Base-by-base conservation (phyloP, 106 monocot species). In the Triglochin maritima region DNA sequence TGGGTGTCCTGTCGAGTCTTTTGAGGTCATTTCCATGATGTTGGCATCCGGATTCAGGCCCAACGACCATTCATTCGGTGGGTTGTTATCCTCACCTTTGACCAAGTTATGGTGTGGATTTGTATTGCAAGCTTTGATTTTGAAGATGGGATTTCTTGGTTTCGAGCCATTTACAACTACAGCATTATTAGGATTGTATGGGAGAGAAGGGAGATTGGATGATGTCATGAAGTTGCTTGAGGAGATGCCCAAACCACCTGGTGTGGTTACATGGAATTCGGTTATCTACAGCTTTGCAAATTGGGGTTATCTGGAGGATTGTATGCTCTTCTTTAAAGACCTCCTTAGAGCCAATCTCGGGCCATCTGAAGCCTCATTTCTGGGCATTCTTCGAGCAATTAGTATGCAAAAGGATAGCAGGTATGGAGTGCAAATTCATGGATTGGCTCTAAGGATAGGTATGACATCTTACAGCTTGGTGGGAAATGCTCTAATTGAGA, bases 261-360 rank as follows among this genome's bases (percentile, higher is more conserved):
- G 72, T 13, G 69, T 86, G 12, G 80, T 84, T 44, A 80, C 80
- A 41, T 89, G 84, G 88, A 93, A 86, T 60, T 72, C 68, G 60
- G 59, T 89, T 16, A 81, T 93, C 29, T 17, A 60, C 7, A 64
- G 56, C 3, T 82, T 74, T 60, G 49, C 78, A 2, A 79, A 72
- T 3, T 6, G 42, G 12, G 81, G 84, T 9, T 65, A 56, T 12
- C 69, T 47, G 9, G 13, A 57, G 10, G 74, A 84, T 53, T 78
- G 80, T 9, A 44, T 86, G 69, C 10, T 50, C 17, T 66, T 74
- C 46, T 93, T 88, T 51, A 53, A 73, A 4, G 78, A 82, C 62
- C 64, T 93, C 49, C 46, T 83, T 44, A 70, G 75, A 44, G 71
- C 62, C 2, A 73, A 59, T 13, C 49, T 80, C 0, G 62, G 44